These are phyloP conservation scores for Jaapia argillacea DNA, from an alignment of 768 basidiomycete species.

Conservation along the genomic window DNA sequence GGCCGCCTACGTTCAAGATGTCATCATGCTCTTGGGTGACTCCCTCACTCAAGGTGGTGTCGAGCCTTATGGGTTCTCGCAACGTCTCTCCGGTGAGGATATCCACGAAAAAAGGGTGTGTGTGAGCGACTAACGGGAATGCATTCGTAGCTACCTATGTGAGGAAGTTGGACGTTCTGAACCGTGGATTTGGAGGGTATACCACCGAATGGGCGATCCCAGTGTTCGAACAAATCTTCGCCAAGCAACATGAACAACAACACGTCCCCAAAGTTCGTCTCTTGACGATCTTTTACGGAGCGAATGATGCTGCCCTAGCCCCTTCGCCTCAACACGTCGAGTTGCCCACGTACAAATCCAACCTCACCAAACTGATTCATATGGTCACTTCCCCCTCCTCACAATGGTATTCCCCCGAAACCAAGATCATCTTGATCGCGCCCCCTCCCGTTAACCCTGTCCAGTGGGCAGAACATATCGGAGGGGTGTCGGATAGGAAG, in stretches of 20 bases:
- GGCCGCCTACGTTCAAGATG: slow-evolving; percentile 56
- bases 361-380: slow-evolving; percentile 52
- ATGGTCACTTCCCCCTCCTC: slow-evolving; percentile 56
- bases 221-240: slow-evolving; percentile 68
- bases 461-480: slow-evolving; percentile 42
- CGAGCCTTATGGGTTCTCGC: slow-evolving; percentile 47
- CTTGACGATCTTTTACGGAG: slow-evolving; percentile 85
- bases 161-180: slow-evolving; percentile 77
- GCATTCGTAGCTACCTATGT: slow-evolving; percentile 53
- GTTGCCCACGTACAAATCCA: slow-evolving; percentile 48
- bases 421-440: slow-evolving; percentile 71
- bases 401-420: slow-evolving; percentile 55
- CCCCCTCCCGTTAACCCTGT: slow-evolving; percentile 75
- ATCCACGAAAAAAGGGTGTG: background rate
- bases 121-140: slow-evolving; percentile 1
- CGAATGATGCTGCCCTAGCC: slow-evolving; percentile 72
- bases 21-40: slow-evolving; percentile 72
- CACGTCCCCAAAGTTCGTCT: slow-evolving; percentile 53
- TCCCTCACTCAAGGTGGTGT: slow-evolving; percentile 62
- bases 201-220: slow-evolving; percentile 83
- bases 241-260: slow-evolving; percentile 34
- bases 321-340: slow-evolving; percentile 72
- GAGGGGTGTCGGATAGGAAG: slow-evolving; percentile 40
- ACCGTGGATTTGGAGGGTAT: slow-evolving; percentile 79
- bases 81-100: slow-evolving; percentile 53